Percentiles rank a stretch among this genome's conserved stretches.
phyloP scores from a whole-genome alignment of 1,139 yeast genomes.

The Geotrichum candidum region DNA sequence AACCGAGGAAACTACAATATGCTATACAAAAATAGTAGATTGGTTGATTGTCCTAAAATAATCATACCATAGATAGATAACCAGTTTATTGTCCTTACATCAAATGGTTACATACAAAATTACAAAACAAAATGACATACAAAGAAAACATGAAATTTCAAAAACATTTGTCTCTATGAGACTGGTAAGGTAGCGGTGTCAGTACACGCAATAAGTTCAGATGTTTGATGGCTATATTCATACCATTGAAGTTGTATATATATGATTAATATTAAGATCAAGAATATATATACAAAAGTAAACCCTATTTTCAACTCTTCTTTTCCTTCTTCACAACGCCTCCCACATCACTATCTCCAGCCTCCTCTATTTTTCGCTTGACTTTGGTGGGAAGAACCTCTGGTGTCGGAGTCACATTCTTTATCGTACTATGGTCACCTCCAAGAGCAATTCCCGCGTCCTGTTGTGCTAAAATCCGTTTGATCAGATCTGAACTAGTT shows the following conservation, averaged over 20 bases:
- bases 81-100: too few relatives aligned
- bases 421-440: conserved; percentile 23
- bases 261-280: neutral
- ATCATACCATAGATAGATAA: too few relatives aligned
- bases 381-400: conserved; percentile 24
- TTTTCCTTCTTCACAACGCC: conserved; percentile 20
- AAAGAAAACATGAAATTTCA: too few relatives aligned
- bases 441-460: conserved; percentile 7
- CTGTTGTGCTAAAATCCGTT: conserved; percentile 29
- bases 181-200: too few relatives aligned
- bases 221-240: too few relatives aligned
- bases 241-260: too few relatives aligned
- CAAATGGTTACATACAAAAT: too few relatives aligned
- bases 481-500: conserved; percentile 38
- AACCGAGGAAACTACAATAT: neutral
- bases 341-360: conserved; percentile 11
- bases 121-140: too few relatives aligned
- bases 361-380: conserved; percentile 23
- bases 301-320: neutral
- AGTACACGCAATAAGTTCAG: too few relatives aligned
- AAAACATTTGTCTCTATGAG: too few relatives aligned
- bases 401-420: conserved; percentile 23
- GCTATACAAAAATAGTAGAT: neutral
- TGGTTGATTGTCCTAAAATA: too few relatives aligned
- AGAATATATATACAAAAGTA: neutral